Conservation (phyloP, 768 basidiomycete species). For the Brasilioporus rufonigricans region DNA sequence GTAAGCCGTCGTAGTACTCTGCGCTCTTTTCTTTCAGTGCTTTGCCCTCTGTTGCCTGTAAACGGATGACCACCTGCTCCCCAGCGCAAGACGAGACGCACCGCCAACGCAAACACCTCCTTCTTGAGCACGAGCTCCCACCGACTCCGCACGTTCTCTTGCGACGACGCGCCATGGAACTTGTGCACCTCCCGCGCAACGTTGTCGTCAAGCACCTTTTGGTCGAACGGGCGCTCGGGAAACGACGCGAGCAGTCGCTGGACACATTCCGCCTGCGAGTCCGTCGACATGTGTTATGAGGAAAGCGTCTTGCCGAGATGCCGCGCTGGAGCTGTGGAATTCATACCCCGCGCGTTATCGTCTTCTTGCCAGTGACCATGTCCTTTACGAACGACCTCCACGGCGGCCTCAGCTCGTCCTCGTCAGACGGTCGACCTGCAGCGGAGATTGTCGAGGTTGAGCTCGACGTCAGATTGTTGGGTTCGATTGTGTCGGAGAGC, state of each 20-base stretch:
- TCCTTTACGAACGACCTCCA: slow-evolving; percentile 26
- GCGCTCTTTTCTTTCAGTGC: slow-evolving; percentile 52
- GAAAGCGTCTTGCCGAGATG: slow-evolving; percentile 25
- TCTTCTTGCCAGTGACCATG: slow-evolving; percentile 20
- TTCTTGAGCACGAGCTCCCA: slow-evolving; percentile 76
- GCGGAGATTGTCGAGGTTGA: slow-evolving; percentile 25
- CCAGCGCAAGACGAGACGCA: slow-evolving; percentile 34
- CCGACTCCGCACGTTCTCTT: slow-evolving; percentile 63
- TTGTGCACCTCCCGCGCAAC: slow-evolving; percentile 47
- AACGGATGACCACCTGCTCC: neutral
- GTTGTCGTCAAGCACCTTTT: slow-evolving; percentile 45
- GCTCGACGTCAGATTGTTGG: slow-evolving; percentile 36
- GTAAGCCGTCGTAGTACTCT: slow-evolving; percentile 60
- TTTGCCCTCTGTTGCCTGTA: slow-evolving; percentile 63
- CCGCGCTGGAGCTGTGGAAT: slow-evolving; percentile 5
- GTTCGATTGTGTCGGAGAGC: slow-evolving; percentile 29
- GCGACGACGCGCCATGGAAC: slow-evolving; percentile 40
- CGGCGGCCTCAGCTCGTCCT: slow-evolving; percentile 3
- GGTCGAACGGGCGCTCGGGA: slow-evolving; percentile 49
- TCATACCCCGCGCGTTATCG: slow-evolving; percentile 23
- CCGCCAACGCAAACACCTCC: slow-evolving; percentile 71
- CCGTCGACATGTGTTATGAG: slow-evolving; percentile 34
- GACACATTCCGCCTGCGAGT: slow-evolving; percentile 51
- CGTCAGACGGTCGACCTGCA: slow-evolving; percentile 5
- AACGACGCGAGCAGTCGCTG: slow-evolving; percentile 50